Conservation (phyloP, 768 basidiomycete species). For the Lyophyllum shimeji region DNA sequence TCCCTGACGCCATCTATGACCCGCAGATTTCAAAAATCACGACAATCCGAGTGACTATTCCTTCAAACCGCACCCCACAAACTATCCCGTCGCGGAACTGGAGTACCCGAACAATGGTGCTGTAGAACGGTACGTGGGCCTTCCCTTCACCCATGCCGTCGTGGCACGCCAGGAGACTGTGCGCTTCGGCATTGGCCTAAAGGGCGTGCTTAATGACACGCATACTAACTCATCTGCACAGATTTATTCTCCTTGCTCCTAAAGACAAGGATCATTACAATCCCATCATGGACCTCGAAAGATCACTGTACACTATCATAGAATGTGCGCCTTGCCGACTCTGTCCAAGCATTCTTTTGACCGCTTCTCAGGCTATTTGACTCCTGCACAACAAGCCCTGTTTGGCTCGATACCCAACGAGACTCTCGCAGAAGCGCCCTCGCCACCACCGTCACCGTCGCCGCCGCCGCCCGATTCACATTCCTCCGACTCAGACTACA, state of each 20-base stretch:
- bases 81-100: slow-evolving; percentile 67
- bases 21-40: slow-evolving; percentile 68
- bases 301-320: slow-evolving; percentile 68
- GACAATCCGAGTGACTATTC: slow-evolving; percentile 59
- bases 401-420: slow-evolving; percentile 68
- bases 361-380: slow-evolving; percentile 56
- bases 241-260: slow-evolving; percentile 76
- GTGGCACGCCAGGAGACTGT: neutral
- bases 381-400: slow-evolving; percentile 57
- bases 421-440: slow-evolving; percentile 39
- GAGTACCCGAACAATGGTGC: slow-evolving; percentile 78
- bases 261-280: slow-evolving; percentile 88
- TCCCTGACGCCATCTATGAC: slow-evolving; percentile 12
- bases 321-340: slow-evolving; percentile 46
- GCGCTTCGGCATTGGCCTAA: neutral
- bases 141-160: neutral
- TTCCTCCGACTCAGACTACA: slow-evolving; percentile 27
- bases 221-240: slow-evolving; percentile 23
- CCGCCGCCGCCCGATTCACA: slow-evolving; percentile 39
- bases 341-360: slow-evolving; percentile 10
- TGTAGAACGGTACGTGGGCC: slow-evolving; percentile 57
- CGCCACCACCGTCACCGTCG: slow-evolving; percentile 33
- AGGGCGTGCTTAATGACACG: neutral
- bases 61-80: slow-evolving; percentile 61
- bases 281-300: slow-evolving; percentile 78